Evolutionary conservation across 371 early-diverging fungal genomes (phyloP).

Genomic region (Mucor velutinosus): DNA sequence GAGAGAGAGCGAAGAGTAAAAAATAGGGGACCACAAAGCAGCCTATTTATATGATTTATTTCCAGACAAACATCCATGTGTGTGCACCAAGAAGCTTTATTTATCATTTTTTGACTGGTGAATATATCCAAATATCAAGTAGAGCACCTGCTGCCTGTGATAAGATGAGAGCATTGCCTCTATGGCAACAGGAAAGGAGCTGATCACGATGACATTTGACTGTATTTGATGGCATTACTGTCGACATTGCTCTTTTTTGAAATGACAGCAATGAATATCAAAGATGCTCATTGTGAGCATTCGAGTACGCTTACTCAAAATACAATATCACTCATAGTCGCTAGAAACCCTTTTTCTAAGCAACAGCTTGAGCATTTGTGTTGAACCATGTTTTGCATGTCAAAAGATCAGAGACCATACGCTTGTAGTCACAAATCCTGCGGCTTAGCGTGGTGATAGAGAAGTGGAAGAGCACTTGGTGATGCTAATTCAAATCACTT

Average conservation of each 20-base stretch:
- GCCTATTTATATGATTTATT: neutral
- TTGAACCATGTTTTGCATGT: neutral
- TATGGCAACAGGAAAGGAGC: too few species aligned
- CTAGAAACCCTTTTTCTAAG: too few species aligned
- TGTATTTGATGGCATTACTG: too few species aligned
- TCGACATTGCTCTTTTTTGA: neutral
- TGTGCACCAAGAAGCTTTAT: neutral
- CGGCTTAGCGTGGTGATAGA: slow-evolving; percentile 6
- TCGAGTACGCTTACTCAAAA: too few species aligned
- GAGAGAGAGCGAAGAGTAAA: neutral
- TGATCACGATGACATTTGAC: too few species aligned
- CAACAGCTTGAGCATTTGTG: too few species aligned
- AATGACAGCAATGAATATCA: neutral
- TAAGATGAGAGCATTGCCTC: too few species aligned
- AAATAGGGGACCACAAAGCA: neutral
- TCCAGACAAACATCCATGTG: neutral
- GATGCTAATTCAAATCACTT: neutral
- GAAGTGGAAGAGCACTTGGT: neutral
- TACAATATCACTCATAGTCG: too few species aligned
- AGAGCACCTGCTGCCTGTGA: too few species aligned
- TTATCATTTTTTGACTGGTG: too few species aligned
- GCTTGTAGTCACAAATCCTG: neutral
- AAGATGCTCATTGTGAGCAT: too few species aligned
- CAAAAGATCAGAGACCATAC: neutral
- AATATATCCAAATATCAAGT: too few species aligned